Conservation (phyloP, 306 rosid genomes). For the Acacia crassicarpa region DNA sequence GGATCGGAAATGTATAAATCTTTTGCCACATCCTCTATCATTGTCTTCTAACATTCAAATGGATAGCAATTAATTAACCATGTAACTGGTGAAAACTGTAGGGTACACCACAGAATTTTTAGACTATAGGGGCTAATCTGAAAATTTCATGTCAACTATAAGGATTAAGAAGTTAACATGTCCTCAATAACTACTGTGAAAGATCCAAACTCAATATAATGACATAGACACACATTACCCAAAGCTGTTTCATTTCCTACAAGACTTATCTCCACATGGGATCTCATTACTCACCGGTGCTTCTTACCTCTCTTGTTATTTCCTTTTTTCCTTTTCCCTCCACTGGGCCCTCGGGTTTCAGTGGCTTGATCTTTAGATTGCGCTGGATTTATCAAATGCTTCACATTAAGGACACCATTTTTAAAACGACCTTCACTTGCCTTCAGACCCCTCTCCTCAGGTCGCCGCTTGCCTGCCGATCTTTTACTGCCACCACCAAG, state of each 20-base stretch:
- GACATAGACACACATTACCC: not conserved
- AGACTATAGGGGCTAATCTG: no score
- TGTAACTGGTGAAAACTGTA: not conserved
- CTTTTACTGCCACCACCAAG: slow-evolving; percentile 27
- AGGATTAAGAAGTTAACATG: not conserved
- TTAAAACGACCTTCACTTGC: slow-evolving; percentile 51
- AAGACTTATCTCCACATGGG: not conserved
- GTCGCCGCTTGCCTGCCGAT: slow-evolving; percentile 41
- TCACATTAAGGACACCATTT: slow-evolving; percentile 61
- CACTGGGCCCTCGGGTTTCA: slow-evolving; percentile 8
- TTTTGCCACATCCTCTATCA: not conserved
- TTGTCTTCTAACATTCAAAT: not conserved
- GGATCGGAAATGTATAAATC: no score
- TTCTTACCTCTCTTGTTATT: not conserved
- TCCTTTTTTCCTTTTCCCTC: slow-evolving; percentile 5
- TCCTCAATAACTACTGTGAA: not conserved
- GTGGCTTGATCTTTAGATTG: slow-evolving; percentile 23
- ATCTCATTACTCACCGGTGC: not conserved
- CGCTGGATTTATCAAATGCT: slow-evolving; percentile 44
- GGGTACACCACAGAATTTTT: not conserved
- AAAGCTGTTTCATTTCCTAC: not conserved
- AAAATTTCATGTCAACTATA: not conserved
- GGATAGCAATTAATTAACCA: not conserved
- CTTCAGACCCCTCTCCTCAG: slow-evolving; percentile 48
- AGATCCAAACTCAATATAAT: not conserved